Evolutionary conservation across 129 eudicot species (phyloP).

Genomic region (Daucus carota): DH1_v3.0 NC_030382.2:56949501-56950000

Average conservation of each 20-base stretch:
- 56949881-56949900: neutral
- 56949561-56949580: too few species aligned
- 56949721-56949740: neutral
- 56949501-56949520: too few species aligned
- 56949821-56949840: too few species aligned
- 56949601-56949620: too few species aligned
- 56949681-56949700: neutral
- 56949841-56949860: too few species aligned
- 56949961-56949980: constrained; percentile 48
- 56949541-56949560: too few species aligned
- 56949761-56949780: neutral
- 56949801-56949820: too few species aligned
- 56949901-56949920: neutral
- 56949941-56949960: constrained; percentile 33
- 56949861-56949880: neutral
- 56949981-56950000: constrained; percentile 45
- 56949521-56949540: too few species aligned
- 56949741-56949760: neutral
- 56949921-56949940: neutral
- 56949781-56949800: too few species aligned
- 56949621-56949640: neutral
- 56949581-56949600: too few species aligned
- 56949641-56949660: neutral
- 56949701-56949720: neutral
- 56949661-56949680: neutral